Percentiles rank a stretch among this genome's conserved stretches.
Evolutionary conservation across 202 grass and related monocot species (phyloP).

Genomic region (Schoenoplectus tabernaemontani): DNA sequence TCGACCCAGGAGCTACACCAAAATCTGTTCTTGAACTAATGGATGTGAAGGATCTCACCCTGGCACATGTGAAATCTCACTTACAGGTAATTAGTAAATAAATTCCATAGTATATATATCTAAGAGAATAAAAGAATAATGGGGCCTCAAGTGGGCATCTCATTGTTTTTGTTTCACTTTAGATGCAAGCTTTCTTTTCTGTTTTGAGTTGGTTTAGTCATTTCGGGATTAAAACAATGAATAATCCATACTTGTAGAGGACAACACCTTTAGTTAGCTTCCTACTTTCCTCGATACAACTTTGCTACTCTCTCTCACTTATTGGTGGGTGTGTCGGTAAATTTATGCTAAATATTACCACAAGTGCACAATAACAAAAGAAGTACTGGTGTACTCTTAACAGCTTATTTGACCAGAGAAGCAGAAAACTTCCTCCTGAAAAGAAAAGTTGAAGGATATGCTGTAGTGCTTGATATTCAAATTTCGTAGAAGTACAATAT

Average conservation of each 20-base stretch:
- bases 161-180: conserved; percentile 15
- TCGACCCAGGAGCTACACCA: conserved; percentile 41
- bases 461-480: conserved; percentile 7
- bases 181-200: background rate
- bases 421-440: conserved; percentile 15
- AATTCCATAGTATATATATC: background rate
- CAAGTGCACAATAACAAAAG: background rate
- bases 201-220: conserved; percentile 9
- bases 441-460: conserved; percentile 5
- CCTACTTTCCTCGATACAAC: background rate
- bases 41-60: conserved; percentile 73
- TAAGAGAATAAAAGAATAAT: background rate
- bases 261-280: background rate
- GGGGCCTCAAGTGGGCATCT: background rate
- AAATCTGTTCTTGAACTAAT: conserved; percentile 72
- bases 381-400: conserved; percentile 2
- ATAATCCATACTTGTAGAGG: background rate
- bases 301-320: background rate
- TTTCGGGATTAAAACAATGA: background rate
- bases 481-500: conserved; percentile 6
- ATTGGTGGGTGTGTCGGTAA: background rate
- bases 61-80: conserved; percentile 70
- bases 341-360: background rate
- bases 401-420: conserved; percentile 17
- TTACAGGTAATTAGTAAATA: conserved; percentile 37